Conservation (phyloP, 192 early-diverging fungal species). For the Mortierella hygrophila region DNA sequence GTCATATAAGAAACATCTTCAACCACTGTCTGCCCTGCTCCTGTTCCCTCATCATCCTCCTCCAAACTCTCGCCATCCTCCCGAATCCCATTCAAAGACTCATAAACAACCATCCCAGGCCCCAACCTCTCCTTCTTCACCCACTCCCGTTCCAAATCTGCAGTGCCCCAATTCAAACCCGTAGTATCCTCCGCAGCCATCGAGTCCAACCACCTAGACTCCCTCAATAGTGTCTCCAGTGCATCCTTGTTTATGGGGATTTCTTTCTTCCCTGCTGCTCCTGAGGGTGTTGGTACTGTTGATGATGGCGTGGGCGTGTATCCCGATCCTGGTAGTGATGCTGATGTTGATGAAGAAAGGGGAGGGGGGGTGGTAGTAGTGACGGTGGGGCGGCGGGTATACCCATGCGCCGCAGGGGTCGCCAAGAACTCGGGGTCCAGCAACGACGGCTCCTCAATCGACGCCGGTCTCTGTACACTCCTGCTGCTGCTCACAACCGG, state of each 20-base stretch:
- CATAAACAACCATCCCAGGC: conserved; percentile 51
- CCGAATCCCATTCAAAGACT: neutral
- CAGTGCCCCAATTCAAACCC: conserved; percentile 20
- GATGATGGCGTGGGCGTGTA: conserved; percentile 9
- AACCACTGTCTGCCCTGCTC: neutral
- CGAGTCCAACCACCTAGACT: conserved; percentile 48
- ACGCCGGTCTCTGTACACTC: neutral
- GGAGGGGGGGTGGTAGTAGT: neutral
- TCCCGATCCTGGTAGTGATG: neutral
- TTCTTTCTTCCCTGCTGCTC: conserved; percentile 2
- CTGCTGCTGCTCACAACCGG: neutral
- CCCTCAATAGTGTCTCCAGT: conserved; percentile 28
- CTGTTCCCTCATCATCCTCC: neutral
- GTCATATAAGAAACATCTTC: neutral
- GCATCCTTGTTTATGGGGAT: conserved; percentile 25
- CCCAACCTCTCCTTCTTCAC: conserved; percentile 27
- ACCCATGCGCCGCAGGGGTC: conserved; percentile 40
- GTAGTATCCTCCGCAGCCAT: conserved; percentile 42
- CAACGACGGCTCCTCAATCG: conserved; percentile 10
- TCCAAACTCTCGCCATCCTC: neutral
- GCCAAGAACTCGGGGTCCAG: conserved; percentile 44
- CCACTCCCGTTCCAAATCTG: conserved; percentile 17
- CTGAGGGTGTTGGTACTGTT: too few relatives aligned
- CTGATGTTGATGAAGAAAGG: neutral
- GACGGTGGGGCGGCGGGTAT: conserved; percentile 12